Base-by-base conservation (phyloP, 192 early-diverging fungal genomes). In the Coemansia sp. region DNA sequence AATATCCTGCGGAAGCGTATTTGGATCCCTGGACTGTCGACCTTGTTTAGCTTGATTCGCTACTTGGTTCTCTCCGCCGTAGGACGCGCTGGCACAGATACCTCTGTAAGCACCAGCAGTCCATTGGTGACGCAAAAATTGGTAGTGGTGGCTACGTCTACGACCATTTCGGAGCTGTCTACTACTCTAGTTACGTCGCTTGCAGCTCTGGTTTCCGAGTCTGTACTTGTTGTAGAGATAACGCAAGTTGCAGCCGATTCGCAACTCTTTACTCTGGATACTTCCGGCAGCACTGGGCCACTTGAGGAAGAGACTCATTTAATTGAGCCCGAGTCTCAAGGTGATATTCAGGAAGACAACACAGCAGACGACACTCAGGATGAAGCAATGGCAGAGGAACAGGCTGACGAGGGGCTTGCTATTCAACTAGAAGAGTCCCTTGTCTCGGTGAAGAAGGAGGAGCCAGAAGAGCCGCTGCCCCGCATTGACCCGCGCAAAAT, bases 1-100 rank as follows among this genome's bases (percentile, higher is more conserved):
- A 84, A 84, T 69, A 84, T 84, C 27, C 40, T 84, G 46, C 50
- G 81, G 21, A 78, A 79, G 48, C 69, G 81, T 6, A 48, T 79
- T 1, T 84, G 81, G 81, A 84, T 84, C 48, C 81, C 81, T 1
- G 81, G 81, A 16, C 70, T 79, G 11, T 67, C 68, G 27, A 73
- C 73, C 11, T 19, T 68, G 54, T 68, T 84, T 37, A 33, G 48
- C 0, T 19, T 73, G 11, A 2, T 79, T 17, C 62, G 71, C 3
- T 84, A 79, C 42, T 1, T 78, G 51, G 11, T 73, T 14, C 62
- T 71, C 27, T 37, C 54, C 21, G 42, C 17, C n/a, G 7, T 39
- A 4, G n/a, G 56, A 3, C 34, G 40, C 34, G 10, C n/a, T 42
- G 51, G 64, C 53, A 57, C 42, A 6, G 34, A 34, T 6, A 13